Percentiles rank a stretch among this genome's conserved stretches.
These are phyloP conservation scores for Incumbomyces lentus DNA, from an alignment of 2,329 filamentous ascomycete species.

Conservation along the genomic window DNA sequence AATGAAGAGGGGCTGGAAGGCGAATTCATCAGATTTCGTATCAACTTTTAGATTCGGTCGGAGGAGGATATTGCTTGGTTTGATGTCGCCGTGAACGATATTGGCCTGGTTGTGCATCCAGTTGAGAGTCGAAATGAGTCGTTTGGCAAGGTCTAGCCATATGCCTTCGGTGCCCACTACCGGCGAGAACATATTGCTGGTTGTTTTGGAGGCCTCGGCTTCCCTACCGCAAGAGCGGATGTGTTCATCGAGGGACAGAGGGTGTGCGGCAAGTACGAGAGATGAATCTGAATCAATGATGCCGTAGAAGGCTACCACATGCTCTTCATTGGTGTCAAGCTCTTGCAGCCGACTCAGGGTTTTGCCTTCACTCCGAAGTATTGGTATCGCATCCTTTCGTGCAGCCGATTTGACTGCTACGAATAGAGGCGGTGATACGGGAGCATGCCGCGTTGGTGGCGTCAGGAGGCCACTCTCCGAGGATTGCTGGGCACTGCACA, in stretches of 20 bases:
- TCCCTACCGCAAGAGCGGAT: slow-evolving; percentile 27
- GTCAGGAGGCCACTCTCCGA: slow-evolving; percentile 19
- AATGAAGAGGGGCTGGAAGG: slow-evolving; percentile 32
- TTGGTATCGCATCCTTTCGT: slow-evolving; percentile 30
- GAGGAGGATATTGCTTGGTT: slow-evolving; percentile 37
- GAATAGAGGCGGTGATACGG: slow-evolving; percentile 16
- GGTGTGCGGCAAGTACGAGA: slow-evolving; percentile 36
- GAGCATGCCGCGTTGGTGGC: slow-evolving; percentile 25
- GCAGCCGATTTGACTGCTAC: slow-evolving; percentile 37
- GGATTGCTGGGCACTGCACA: slow-evolving; percentile 10
- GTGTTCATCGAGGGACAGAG: slow-evolving; percentile 32
- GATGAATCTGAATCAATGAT: slow-evolving; percentile 29
- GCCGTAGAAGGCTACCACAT: slow-evolving; percentile 37
- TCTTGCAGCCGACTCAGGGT: slow-evolving; percentile 31
- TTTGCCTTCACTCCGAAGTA: slow-evolving; percentile 34
- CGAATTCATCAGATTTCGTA: slow-evolving; percentile 19
- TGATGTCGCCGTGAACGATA: slow-evolving; percentile 40
- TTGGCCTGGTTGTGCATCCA: slow-evolving; percentile 34
- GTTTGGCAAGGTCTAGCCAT: slow-evolving; percentile 33
- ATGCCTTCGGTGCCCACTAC: slow-evolving; percentile 28
- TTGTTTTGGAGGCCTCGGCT: slow-evolving; percentile 24
- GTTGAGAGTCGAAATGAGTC: slow-evolving; percentile 31
- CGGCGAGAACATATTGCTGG: slow-evolving; percentile 36
- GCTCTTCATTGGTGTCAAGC: slow-evolving; percentile 24
- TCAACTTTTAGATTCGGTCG: slow-evolving; percentile 10